These are phyloP conservation scores for Cladochytrium replicatum DNA, from an alignment of 192 early-diverging fungal species.

Conservation along the genomic window DNA sequence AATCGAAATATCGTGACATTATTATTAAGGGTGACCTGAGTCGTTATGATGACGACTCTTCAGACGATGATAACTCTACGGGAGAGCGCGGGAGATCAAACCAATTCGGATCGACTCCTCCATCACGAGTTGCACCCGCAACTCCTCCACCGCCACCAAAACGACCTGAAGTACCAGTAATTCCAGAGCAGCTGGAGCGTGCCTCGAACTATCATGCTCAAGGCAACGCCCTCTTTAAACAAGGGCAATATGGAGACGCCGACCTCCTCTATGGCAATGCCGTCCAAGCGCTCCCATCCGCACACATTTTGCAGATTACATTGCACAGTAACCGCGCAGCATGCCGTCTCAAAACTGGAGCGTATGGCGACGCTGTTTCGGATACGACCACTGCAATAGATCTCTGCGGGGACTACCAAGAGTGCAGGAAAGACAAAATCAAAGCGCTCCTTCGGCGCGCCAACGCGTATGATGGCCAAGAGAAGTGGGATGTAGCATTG, in stretches of 20 bases:
- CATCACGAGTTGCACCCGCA: too few species aligned
- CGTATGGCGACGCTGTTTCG: conserved; percentile 55
- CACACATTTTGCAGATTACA: conserved; percentile 52
- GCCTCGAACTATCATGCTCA: too few species aligned
- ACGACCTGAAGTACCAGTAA: too few species aligned
- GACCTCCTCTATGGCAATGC: conserved; percentile 59
- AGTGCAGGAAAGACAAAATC: conserved; percentile 48
- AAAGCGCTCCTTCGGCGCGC: conserved; percentile 73
- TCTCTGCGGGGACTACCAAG: conserved; percentile 45
- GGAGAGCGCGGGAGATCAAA: too few species aligned
- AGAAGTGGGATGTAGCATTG: conserved; percentile 66
- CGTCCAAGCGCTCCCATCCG: conserved; percentile 46
- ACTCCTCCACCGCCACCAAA: too few species aligned
- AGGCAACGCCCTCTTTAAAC: conserved; percentile 79
- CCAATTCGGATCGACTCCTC: too few species aligned
- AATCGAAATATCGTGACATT: too few species aligned
- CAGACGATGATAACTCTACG: too few species aligned
- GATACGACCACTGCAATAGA: too few species aligned
- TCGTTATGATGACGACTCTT: too few species aligned
- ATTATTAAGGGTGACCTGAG: too few species aligned
- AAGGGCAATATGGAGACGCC: conserved; percentile 82
- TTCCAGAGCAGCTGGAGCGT: too few species aligned
- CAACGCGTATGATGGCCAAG: conserved; percentile 68
- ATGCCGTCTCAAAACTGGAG: conserved; percentile 69
- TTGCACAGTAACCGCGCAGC: conserved; percentile 81